Percentiles rank a stretch among this genome's conserved stretches.
Conservation (phyloP, 2,329 filamentous ascomycete species). For the Ophiosphaerella narmari region DNA sequence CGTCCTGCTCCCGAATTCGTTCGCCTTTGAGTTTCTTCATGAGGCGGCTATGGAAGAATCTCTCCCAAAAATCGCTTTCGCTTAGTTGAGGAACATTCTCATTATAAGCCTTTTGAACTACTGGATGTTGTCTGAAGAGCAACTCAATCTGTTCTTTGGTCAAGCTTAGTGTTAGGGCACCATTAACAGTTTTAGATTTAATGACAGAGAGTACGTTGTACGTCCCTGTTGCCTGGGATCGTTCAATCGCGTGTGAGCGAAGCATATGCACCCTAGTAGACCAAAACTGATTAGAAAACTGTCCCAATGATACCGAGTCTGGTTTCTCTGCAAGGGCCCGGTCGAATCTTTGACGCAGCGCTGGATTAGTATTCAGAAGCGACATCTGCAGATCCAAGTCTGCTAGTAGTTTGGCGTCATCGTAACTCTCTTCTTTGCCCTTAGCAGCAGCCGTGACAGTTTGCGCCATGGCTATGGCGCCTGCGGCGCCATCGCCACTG, state of each 20-base stretch:
- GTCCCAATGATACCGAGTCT: slow-evolving; percentile 75
- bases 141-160: slow-evolving; percentile 90
- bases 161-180: slow-evolving; percentile 74
- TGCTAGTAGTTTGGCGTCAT: slow-evolving; percentile 75
- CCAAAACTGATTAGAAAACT: slow-evolving; percentile 95
- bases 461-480: slow-evolving; percentile 77
- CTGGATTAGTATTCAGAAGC: slow-evolving; percentile 78
- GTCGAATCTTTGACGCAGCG: slow-evolving; percentile 81
- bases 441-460: slow-evolving; percentile 57
- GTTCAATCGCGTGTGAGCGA: slow-evolving; percentile 88
- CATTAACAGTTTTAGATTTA: slow-evolving; percentile 76
- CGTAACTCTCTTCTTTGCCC: slow-evolving; percentile 69
- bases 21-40: slow-evolving; percentile 93
- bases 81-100: slow-evolving; percentile 79
- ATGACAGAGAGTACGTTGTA: slow-evolving; percentile 94
- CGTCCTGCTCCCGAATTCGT: slow-evolving; percentile 77
- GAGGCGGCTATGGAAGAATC: slow-evolving; percentile 89
- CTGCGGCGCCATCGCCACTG: slow-evolving; percentile 52
- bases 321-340: slow-evolving; percentile 84
- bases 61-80: slow-evolving; percentile 85
- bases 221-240: slow-evolving; percentile 80
- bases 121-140: slow-evolving; percentile 89
- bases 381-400: slow-evolving; percentile 87
- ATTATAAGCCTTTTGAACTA: slow-evolving; percentile 89
- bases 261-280: slow-evolving; percentile 83